phyloP scores from a whole-genome alignment of 1,284 basidiomycete species.

The Cryptococcus sp. region DNA sequence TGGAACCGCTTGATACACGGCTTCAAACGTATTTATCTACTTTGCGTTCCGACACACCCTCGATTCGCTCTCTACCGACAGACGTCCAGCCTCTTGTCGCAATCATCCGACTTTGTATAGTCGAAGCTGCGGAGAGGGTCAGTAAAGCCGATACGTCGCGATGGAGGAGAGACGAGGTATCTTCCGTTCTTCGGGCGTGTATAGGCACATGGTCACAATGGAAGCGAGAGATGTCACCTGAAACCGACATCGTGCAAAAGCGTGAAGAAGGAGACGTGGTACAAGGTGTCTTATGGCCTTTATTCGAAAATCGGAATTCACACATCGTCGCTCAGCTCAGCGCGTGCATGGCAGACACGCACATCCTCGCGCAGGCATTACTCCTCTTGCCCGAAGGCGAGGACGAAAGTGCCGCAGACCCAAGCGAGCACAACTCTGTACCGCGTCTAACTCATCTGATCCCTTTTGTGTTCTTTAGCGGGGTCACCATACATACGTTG shows the following conservation, averaged over 20 bases:
- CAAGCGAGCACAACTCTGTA: not conserved
- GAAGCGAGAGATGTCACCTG: slow-evolving; percentile 18
- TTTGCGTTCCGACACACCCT: slow-evolving; percentile 61
- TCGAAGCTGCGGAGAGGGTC: slow-evolving; percentile 18
- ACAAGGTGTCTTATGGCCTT: slow-evolving; percentile 23
- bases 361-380: slow-evolving; percentile 44
- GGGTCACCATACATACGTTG: slow-evolving; percentile 33
- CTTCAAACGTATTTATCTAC: slow-evolving; percentile 62
- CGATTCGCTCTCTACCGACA: slow-evolving; percentile 51
- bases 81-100: slow-evolving; percentile 39
- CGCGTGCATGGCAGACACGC: slow-evolving; percentile 55
- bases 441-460: slow-evolving; percentile 29
- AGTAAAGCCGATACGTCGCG: slow-evolving; percentile 59
- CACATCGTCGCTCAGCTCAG: slow-evolving; percentile 70
- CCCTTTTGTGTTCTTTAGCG: slow-evolving; percentile 42
- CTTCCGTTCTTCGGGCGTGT: slow-evolving; percentile 61
- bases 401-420: not conserved
- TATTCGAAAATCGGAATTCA: slow-evolving; percentile 61
- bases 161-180: slow-evolving; percentile 69
- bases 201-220: slow-evolving; percentile 32
- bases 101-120: slow-evolving; percentile 48
- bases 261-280: slow-evolving; percentile 31
- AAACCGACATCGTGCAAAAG: not conserved
- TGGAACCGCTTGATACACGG: slow-evolving; percentile 60
- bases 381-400: slow-evolving; percentile 28